Conservation (phyloP, 83 land plant genomes). For the Picea abies region DNA sequence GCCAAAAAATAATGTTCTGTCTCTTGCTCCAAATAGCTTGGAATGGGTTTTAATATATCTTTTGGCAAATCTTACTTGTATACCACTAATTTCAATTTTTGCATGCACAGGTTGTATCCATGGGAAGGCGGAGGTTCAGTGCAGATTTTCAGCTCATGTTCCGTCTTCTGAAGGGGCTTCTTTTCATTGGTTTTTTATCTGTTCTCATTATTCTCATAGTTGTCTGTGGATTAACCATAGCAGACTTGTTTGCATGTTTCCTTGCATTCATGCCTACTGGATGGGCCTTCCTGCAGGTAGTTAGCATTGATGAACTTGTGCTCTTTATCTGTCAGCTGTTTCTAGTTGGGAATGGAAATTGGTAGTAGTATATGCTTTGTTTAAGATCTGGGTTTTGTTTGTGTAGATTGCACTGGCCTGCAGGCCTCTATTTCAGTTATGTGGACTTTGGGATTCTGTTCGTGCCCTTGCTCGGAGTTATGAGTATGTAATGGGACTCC, state of each 20-base stretch:
- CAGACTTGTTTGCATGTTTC: conserved; percentile 62
- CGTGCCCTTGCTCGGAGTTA: conserved; percentile 70
- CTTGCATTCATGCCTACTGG: conserved; percentile 82
- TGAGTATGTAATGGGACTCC: conserved; percentile 69
- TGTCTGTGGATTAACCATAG: conserved; percentile 52
- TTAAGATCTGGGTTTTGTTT: not conserved
- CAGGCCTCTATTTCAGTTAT: conserved; percentile 31
- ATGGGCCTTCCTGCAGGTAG: too few relatives aligned
- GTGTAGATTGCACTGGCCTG: conserved; percentile 62
- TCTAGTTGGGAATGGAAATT: too few relatives aligned
- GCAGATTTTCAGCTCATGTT: conserved; percentile 92
- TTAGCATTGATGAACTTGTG: conserved; percentile 4
- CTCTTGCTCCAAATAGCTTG: too few relatives aligned
- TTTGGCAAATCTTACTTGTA: too few relatives aligned
- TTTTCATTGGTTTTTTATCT: conserved; percentile 74
- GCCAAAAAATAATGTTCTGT: too few relatives aligned
- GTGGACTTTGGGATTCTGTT: conserved; percentile 69
- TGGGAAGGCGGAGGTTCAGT: conserved; percentile 79
- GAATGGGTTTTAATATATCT: too few relatives aligned
- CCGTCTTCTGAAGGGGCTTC: conserved; percentile 73
- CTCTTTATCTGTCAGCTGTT: too few relatives aligned
- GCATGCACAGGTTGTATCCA: conserved; percentile 66
- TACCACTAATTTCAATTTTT: too few relatives aligned
- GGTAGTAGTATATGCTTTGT: too few relatives aligned
- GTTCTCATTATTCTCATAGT: conserved; percentile 72